Conservation (phyloP, 176 grass and related monocot species). For the Avena eriantha region DNA sequence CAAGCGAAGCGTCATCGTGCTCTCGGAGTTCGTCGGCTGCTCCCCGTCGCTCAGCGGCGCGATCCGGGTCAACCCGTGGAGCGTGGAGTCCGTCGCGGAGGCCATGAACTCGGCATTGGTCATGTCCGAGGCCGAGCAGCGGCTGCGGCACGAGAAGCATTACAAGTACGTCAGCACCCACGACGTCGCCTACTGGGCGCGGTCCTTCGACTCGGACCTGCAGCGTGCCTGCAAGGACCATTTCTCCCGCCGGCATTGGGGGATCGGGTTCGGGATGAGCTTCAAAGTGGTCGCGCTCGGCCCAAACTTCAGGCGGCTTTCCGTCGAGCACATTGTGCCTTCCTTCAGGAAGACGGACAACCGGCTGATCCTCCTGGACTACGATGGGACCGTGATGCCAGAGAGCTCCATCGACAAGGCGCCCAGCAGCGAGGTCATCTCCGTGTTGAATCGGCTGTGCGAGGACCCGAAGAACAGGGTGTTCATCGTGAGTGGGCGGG, state of each 20-base stretch:
- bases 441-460: conserved; percentile 71
- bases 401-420: conserved; percentile 67
- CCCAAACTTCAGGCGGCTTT: conserved; percentile 81
- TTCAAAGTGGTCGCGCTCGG: conserved; percentile 87
- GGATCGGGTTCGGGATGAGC: conserved; percentile 88
- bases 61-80: conserved; percentile 90
- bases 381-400: conserved; percentile 84
- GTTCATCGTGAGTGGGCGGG: conserved; percentile 85
- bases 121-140: conserved; percentile 72
- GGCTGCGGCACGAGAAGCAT: conserved; percentile 95
- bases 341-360: conserved; percentile 53
- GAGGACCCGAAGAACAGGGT: conserved; percentile 85
- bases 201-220: conserved; percentile 81
- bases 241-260: conserved; percentile 83
- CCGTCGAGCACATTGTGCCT: conserved; percentile 69
- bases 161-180: conserved; percentile 95
- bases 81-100: conserved; percentile 79
- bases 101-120: conserved; percentile 71
- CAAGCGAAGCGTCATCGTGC: conserved; percentile 78
- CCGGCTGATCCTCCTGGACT: conserved; percentile 87
- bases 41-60: conserved; percentile 92
- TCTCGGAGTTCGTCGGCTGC: conserved; percentile 92
- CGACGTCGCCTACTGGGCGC: conserved; percentile 86
- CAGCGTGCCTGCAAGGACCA: conserved; percentile 93
- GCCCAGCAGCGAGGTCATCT: conserved; percentile 75